Evolutionary conservation across 305 asterid genomes (phyloP), one percentile per base, ranked within the genome.

Genomic region (Salvia sclarea): DNA sequence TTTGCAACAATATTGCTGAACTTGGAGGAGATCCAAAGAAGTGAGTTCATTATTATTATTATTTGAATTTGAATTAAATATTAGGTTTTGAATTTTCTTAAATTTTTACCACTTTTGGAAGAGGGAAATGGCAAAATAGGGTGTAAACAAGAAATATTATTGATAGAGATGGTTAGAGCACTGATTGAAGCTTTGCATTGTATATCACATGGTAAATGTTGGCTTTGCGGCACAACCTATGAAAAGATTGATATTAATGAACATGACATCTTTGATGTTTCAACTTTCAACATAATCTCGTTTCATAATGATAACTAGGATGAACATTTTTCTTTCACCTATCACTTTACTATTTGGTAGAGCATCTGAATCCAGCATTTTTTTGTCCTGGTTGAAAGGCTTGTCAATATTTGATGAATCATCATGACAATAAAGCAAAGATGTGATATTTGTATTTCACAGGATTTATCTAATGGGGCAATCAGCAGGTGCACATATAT

Each of bases 401-500:
- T 72, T 11, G 1, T 40, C 31, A 52, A 54, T 24, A 43, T 20
- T 33, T 24, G 22, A 61, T 61, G 21, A 48, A 62, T 30, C 22
- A n/a, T 31, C 57, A 13, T 66, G 11, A 43, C 47, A 54, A 28
- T 74, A 53, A 68, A 31, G 8, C 70, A 20, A 48, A 63, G 33
- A 48, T 73, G 5, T 40, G 0, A 38, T 28, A 17, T 33, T 31
- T 49, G 13, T 11, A 30, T 65, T 58, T 37, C 25, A 60, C 85
- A 95, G 99, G 86, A 85, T 95, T 43, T 95, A 89, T 82, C 79
- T 95, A 54, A 84, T 86, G 96, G 99, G 99, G 58, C 99, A 95
- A 71, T 95, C 99, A 78, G 99, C 99, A 61, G 99, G 99, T 74
- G 99, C 99, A 43, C 99, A 95, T 80, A 86, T 95, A 73, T 86